Percentiles rank a stretch among this genome's conserved stretches.
Conservation (phyloP, 163 green algal genomes). For the Volvox carteri region DNA sequence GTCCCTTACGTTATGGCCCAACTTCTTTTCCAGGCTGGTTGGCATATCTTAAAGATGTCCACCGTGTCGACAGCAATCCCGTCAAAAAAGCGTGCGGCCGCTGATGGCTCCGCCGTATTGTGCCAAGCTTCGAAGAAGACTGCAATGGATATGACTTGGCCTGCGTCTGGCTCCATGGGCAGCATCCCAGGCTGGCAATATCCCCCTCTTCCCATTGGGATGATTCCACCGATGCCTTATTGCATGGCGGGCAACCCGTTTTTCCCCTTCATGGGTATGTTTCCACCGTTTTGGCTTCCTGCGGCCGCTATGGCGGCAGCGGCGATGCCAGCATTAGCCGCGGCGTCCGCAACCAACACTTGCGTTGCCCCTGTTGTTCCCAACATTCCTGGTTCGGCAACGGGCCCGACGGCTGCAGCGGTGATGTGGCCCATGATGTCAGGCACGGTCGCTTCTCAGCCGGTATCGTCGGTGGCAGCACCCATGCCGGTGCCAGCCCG, state of each 20-base stretch:
- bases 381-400: not conserved
- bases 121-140: conserved; percentile 4
- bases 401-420: not conserved
- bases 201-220: conserved; percentile 42
- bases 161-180: not conserved
- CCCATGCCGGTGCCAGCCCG: not conserved
- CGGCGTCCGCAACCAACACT: not conserved
- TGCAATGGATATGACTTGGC: conserved; percentile 7
- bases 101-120: not conserved
- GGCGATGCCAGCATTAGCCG: conserved; percentile 12
- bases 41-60: not conserved
- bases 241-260: conserved; percentile 39
- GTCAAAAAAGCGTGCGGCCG: not conserved
- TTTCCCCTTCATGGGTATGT: conserved; percentile 53
- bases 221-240: conserved; percentile 43
- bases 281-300: conserved; percentile 43
- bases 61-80: not conserved
- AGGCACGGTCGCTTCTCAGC: not conserved
- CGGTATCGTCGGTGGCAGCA: not conserved
- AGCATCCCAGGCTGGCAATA: conserved; percentile 45
- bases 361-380: not conserved
- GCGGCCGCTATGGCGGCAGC: conserved; percentile 30
- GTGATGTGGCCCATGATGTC: conserved; percentile 41
- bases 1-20: not conserved
- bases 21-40: not conserved